Conservation (phyloP, 2,329 filamentous ascomycete species). For the Aspergillus awamori region DNA sequence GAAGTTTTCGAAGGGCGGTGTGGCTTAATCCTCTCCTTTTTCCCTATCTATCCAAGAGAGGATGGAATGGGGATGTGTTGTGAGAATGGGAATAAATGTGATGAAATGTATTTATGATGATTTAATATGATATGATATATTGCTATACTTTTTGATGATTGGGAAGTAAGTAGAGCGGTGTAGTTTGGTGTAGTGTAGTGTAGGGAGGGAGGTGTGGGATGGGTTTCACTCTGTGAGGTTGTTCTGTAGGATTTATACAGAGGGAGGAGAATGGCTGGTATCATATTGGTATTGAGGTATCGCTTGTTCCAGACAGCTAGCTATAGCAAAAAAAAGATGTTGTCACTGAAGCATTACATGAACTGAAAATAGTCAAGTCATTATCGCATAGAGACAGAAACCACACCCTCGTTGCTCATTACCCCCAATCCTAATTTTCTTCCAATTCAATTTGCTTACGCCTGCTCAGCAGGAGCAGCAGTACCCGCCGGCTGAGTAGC, state of each 20-base stretch:
- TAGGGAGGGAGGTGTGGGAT: too few relatives aligned
- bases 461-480: constrained; percentile 32
- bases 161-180: too few relatives aligned
- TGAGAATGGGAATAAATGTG: neutral
- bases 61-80: neutral
- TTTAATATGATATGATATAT: neutral
- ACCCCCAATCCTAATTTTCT: neutral
- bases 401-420: neutral
- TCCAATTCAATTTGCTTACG: constrained; percentile 18
- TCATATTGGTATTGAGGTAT: constrained; percentile 1
- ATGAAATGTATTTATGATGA: neutral
- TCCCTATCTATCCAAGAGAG: neutral
- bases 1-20: constrained; percentile 33
- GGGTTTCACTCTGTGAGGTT: too few relatives aligned
- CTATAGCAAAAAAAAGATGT: constrained; percentile 12
- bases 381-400: neutral
- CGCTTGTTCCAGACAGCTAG: constrained; percentile 20
- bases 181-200: too few relatives aligned
- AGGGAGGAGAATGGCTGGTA: too few relatives aligned
- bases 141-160: neutral
- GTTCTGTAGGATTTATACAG: too few relatives aligned
- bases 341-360: constrained; percentile 16
- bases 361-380: constrained; percentile 7
- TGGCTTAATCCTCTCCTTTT: constrained; percentile 8
- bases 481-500: constrained; percentile 27